Evolutionary conservation across 257 asterid genomes (phyloP).

Genomic region (Solanum neorickii): DNA sequence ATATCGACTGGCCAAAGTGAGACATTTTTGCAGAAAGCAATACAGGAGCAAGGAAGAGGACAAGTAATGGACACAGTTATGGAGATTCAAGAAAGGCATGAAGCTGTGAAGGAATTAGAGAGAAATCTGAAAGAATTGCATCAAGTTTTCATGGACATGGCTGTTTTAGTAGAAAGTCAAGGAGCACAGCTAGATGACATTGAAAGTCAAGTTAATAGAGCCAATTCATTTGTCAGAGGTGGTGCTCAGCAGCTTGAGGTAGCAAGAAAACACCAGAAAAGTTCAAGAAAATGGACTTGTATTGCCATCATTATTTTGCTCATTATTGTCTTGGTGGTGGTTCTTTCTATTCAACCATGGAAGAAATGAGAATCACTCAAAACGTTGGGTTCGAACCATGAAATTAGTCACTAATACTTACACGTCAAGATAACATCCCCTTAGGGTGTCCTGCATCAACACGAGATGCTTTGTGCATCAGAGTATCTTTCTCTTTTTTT

Average conservation of each 20-base stretch:
- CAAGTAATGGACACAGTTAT: slow-evolving; percentile 48
- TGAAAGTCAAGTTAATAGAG: slow-evolving; percentile 53
- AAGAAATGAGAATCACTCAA: neutral
- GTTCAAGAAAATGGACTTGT: slow-evolving; percentile 55
- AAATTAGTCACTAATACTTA: neutral
- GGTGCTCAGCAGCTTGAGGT: slow-evolving; percentile 41
- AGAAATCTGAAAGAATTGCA: slow-evolving; percentile 52
- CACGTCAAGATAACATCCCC: neutral
- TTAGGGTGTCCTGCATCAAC: neutral
- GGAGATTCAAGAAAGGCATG: slow-evolving; percentile 67
- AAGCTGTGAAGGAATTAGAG: slow-evolving; percentile 59
- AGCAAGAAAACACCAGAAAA: slow-evolving; percentile 57
- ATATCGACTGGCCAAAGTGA: slow-evolving; percentile 64
- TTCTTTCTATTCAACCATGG: slow-evolving; percentile 53
- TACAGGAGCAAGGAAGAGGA: slow-evolving; percentile 71
- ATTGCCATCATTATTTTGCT: slow-evolving; percentile 31
- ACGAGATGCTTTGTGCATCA: neutral
- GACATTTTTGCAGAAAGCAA: slow-evolving; percentile 61
- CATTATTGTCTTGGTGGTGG: slow-evolving; percentile 33
- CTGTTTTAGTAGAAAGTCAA: slow-evolving; percentile 53
- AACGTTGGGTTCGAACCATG: accelerated
- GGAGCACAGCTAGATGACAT: slow-evolving; percentile 63
- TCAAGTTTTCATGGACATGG: slow-evolving; percentile 61
- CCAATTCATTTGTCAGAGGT: slow-evolving; percentile 36
- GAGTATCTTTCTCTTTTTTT: neutral